Evolutionary conservation across 768 basidiomycete genomes (phyloP), one percentile per base, ranked within the genome.

Genomic region (Mycena pura): DNA sequence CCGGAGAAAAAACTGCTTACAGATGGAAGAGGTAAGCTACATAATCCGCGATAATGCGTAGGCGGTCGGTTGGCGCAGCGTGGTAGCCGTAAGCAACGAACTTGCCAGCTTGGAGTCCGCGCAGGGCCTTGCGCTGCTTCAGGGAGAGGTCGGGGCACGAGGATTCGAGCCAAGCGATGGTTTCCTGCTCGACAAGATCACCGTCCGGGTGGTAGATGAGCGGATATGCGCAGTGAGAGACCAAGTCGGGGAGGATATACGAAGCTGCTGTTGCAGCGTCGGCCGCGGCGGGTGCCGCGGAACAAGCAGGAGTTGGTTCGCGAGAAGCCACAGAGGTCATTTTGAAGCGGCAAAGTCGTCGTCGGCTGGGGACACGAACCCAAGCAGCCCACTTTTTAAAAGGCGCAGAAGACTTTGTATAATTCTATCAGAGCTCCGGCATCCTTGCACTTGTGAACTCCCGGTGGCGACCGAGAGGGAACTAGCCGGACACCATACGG

Each of bases 31-130:
- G 74, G 57, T 84, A 85, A 62, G 79, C 83, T 85, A 91, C 83
- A 67, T 88, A 90, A 73, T 91, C 89, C 4, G 84, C 83, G 62
- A 87, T 82, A 60, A 88, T 82, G 28, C 86, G 84, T 32, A 91
- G 82, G 47, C 85, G 83, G 62, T 84, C 81, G 40, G 78, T 70
- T n/a, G 83, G 74, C 21, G 83, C 76, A 24, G 81, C 81, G 57
- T 84, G 80, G 70, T 90, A 91, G 71, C 86, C 88, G 68, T 78
- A 82, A 3, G 86, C 87, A 31, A 86, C 84, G 63, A 91, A 82
- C 63, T 87, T 84, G 41, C 88, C 87, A 13, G 86, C 86, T 62
- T 88, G 84, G 54, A 89, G 78, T 27, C 84, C 86, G 66, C 80
- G 78, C 51, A 90, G 80, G 31, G 81, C 82, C 21, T 70, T 69